Conservation (phyloP, 2,329 filamentous ascomycete species). For the Ophiostoma novo-ulmi region DNA sequence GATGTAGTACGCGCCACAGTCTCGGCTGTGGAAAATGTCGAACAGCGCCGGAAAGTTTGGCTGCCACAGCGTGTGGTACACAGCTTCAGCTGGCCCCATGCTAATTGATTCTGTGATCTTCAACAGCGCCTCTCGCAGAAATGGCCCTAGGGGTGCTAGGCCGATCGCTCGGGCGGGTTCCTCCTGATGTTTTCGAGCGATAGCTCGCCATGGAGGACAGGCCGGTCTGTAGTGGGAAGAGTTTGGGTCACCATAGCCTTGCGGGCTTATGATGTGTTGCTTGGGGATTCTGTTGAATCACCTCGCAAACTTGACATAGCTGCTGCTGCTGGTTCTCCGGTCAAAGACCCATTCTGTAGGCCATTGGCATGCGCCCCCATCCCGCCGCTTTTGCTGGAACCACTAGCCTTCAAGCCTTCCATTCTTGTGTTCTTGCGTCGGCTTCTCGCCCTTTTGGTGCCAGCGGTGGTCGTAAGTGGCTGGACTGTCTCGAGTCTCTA, state of each 20-base stretch:
- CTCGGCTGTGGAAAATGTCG: not conserved
- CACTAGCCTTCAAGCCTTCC: not conserved
- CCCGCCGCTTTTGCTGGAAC: not conserved
- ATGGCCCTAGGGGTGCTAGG: not conserved
- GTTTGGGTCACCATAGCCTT: not conserved
- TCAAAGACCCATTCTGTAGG: not conserved
- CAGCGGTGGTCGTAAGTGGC: not conserved
- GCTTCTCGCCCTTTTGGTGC: not conserved
- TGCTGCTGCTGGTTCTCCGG: not conserved
- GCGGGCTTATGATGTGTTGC: not conserved
- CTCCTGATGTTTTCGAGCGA: not conserved
- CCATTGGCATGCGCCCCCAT: not conserved
- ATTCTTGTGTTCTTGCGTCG: not conserved
- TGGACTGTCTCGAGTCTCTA: not conserved
- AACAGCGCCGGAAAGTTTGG: not conserved
- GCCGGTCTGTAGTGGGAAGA: not conserved
- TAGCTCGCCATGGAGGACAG: not conserved
- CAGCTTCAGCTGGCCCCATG: not conserved
- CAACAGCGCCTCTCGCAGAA: not conserved
- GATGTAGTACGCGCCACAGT: not conserved
- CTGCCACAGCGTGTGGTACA: not conserved
- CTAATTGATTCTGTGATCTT: not conserved
- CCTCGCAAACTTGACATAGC: not conserved
- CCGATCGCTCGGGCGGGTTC: not conserved
- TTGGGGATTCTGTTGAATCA: not conserved